Conservation (phyloP, 768 basidiomycete species). For the Leccinum disarticulatum region DNA sequence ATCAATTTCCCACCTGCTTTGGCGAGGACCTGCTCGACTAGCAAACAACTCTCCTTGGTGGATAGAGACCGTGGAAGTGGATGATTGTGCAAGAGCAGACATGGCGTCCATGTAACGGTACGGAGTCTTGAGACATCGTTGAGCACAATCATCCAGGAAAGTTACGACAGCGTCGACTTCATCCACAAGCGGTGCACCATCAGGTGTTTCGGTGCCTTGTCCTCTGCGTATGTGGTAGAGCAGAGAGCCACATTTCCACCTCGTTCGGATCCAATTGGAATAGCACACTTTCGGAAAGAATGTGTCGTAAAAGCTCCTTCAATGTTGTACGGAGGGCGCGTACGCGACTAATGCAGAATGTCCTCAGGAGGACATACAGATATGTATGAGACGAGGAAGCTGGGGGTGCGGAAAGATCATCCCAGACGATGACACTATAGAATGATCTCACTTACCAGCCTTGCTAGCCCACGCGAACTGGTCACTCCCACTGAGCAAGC, state of each 20-base stretch:
- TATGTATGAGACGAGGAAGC: constrained; percentile 58
- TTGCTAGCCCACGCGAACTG: constrained; percentile 80
- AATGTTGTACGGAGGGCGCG: constrained; percentile 54
- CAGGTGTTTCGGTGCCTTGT: constrained; percentile 43
- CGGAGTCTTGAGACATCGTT: constrained; percentile 78
- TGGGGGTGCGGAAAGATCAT: constrained; percentile 13
- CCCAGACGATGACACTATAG: background rate
- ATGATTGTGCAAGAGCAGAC: constrained; percentile 33
- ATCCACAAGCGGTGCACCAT: constrained; percentile 51
- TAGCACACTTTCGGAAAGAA: constrained; percentile 71
- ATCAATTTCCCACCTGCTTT: constrained; percentile 60
- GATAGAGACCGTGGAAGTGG: background rate
- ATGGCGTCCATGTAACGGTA: constrained; percentile 84
- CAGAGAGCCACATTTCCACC: constrained; percentile 69
- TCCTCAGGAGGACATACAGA: constrained; percentile 68
- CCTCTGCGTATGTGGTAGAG: constrained; percentile 50
- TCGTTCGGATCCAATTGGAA: constrained; percentile 80
- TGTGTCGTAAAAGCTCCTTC: constrained; percentile 52
- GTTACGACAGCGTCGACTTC: constrained; percentile 56
- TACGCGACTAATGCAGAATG: constrained; percentile 51
- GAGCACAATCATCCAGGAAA: constrained; percentile 87
- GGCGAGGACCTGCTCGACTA: constrained; percentile 78
- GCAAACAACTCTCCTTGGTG: constrained; percentile 40
- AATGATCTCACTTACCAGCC: constrained; percentile 49
- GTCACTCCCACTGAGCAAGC: constrained; percentile 71